phyloP scores from a whole-genome alignment of 108 stramenopile species.

The Fistulifera solaris region DNA sequence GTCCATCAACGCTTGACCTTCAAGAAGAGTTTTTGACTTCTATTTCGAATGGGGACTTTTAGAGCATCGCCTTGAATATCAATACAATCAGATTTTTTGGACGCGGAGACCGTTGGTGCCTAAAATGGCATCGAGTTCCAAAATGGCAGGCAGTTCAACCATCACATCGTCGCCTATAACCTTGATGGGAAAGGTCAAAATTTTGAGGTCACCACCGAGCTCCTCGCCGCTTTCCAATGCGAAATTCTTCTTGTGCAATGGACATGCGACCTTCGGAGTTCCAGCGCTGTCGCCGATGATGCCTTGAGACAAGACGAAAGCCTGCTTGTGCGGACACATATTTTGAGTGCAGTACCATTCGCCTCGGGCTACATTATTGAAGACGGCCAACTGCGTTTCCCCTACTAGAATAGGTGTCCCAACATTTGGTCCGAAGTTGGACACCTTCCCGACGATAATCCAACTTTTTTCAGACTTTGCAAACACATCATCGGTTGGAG shows the following conservation, averaged over 20 bases:
- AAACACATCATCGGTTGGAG: constrained; percentile 59
- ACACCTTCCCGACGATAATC: constrained; percentile 58
- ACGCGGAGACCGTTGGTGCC: constrained; percentile 75
- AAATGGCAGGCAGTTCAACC: constrained; percentile 71
- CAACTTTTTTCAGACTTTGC: constrained; percentile 78
- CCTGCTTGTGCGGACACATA: constrained; percentile 91
- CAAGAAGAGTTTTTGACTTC: too few species aligned
- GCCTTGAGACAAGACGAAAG: constrained; percentile 88
- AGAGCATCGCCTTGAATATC: constrained; percentile 53
- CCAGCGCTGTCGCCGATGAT: constrained; percentile 73
- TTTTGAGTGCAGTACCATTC: constrained; percentile 87
- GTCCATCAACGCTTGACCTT: too few species aligned
- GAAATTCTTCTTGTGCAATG: constrained; percentile 90
- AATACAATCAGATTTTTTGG: constrained; percentile 50
- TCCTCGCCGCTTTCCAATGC: constrained; percentile 54
- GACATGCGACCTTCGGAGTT: constrained; percentile 85
- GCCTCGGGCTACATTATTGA: constrained; percentile 67
- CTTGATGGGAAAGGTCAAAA: constrained; percentile 84
- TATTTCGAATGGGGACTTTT: constrained; percentile 11
- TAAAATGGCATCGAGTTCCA: constrained; percentile 81
- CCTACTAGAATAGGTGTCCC: constrained; percentile 83
- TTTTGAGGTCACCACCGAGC: constrained; percentile 60
- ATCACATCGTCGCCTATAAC: constrained; percentile 59
- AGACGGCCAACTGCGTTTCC: constrained; percentile 84
- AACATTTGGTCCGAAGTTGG: constrained; percentile 72